A percentile compares a stretch with the other conserved stretches of the same genome.
These are phyloP conservation scores for Schizothecium vesticola DNA, from an alignment of 495 filamentous ascomycete species.

Conservation along the genomic window DNA sequence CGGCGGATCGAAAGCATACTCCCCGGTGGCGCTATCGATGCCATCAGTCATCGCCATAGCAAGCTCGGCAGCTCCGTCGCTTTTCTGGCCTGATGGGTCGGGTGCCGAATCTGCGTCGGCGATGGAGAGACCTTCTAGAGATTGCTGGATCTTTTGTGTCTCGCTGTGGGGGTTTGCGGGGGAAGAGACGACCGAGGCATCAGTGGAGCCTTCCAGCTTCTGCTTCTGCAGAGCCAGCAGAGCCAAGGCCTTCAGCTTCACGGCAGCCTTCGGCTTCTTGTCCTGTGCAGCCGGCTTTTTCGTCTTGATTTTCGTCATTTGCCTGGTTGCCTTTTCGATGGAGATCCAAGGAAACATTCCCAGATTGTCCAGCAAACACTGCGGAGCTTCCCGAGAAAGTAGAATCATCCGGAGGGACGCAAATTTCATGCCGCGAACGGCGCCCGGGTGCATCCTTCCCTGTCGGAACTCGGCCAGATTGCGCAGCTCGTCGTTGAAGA, in stretches of 20 bases:
- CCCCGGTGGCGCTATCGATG: background rate
- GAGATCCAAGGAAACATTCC: constrained; percentile 1
- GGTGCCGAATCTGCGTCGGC: no score
- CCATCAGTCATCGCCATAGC: no score
- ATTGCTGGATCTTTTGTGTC: background rate
- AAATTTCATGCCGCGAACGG: no score
- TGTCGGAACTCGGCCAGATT: background rate
- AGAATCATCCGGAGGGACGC: background rate
- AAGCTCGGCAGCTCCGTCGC: no score
- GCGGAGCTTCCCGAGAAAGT: background rate
- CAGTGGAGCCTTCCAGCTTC: background rate
- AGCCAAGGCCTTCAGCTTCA: background rate
- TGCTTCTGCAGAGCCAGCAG: background rate
- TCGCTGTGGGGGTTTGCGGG: background rate
- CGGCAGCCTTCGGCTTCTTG: background rate
- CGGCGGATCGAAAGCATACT: background rate
- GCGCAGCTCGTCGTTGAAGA: background rate
- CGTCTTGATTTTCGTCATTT: background rate
- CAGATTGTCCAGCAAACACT: constrained; percentile 2
- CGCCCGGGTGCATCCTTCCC: background rate
- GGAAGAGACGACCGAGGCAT: background rate
- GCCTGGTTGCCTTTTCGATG: background rate
- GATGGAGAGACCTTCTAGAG: no score
- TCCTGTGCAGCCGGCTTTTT: background rate
- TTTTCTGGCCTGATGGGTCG: no score